Evolutionary conservation across 2,329 filamentous ascomycete genomes (phyloP).

Genomic region (Sclerotinia trifoliorum): DNA sequence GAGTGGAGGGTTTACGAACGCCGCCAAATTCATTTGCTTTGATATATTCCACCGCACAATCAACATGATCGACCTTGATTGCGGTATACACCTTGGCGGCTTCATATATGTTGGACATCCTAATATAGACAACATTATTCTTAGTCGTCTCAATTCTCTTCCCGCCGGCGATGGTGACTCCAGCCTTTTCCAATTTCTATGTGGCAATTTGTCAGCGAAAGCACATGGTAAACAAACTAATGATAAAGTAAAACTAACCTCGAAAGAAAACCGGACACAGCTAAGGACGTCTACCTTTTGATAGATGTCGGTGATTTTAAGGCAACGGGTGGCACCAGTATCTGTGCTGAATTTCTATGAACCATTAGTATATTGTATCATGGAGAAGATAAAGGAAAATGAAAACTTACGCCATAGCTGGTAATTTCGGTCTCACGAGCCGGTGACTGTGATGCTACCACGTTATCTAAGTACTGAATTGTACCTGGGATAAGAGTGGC

Average conservation of each 20-base stretch:
- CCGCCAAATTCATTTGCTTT: constrained; percentile 25
- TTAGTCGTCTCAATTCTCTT: constrained; percentile 23
- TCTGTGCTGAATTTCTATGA: constrained; percentile 36
- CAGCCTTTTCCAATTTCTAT: constrained; percentile 28
- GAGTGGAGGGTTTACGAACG: constrained; percentile 24
- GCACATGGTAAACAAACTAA: not conserved
- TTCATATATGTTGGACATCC: constrained; percentile 33
- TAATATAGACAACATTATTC: constrained; percentile 29
- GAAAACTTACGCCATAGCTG: constrained; percentile 19
- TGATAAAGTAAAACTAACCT: constrained; percentile 26
- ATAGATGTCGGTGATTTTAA: constrained; percentile 36
- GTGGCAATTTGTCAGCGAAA: constrained; percentile 13
- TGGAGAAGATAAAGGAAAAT: not conserved
- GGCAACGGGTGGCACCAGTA: constrained; percentile 33
- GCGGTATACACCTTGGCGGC: constrained; percentile 31
- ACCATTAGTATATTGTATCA: not conserved
- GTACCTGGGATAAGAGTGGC: constrained; percentile 18
- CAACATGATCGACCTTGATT: constrained; percentile 28
- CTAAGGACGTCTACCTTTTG: constrained; percentile 26
- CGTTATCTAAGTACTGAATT: constrained; percentile 21
- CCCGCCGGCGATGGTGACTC: constrained; percentile 22
- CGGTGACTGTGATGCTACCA: constrained; percentile 20
- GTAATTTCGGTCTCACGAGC: constrained; percentile 17
- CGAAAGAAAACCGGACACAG: constrained; percentile 28
- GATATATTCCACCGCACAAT: constrained; percentile 35